phyloP scores from a whole-genome alignment of 176 grass and related monocot genomes.

The Eragrostis nindensis region DNA sequence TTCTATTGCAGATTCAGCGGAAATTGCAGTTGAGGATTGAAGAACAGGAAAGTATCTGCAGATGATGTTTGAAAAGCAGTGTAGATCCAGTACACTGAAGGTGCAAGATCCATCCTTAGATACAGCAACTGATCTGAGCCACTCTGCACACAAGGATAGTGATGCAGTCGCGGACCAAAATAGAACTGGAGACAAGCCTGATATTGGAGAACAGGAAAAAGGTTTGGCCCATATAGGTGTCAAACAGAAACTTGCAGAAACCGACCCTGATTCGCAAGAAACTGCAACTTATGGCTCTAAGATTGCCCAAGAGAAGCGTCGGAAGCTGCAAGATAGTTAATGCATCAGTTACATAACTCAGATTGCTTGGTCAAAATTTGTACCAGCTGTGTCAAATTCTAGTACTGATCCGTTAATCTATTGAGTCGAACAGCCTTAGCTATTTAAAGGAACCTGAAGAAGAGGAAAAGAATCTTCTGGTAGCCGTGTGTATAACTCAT shows the following conservation, averaged over 20 bases:
- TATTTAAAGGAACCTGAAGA: conserved; percentile 30
- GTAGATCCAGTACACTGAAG: conserved; percentile 45
- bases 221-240: conserved; percentile 11
- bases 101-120: conserved; percentile 45
- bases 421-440: conserved; percentile 26
- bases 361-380: conserved; percentile 37
- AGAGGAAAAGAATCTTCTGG: conserved; percentile 14
- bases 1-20: conserved; percentile 73
- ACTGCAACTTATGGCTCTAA: conserved; percentile 1
- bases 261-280: conserved; percentile 13
- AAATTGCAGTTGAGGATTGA: conserved; percentile 85
- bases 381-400: conserved; percentile 1
- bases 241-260: conserved; percentile 46
- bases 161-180: conserved; percentile 1
- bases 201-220: conserved; percentile 8
- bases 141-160: conserved; percentile 19
- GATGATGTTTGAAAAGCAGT: conserved; percentile 92
- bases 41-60: conserved; percentile 85
- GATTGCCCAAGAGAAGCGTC: conserved; percentile 39
- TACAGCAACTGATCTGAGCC: conserved; percentile 26
- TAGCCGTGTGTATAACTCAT: conserved; percentile 34
- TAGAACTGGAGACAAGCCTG: conserved; percentile 23
- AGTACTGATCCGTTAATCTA: conserved; percentile 12
- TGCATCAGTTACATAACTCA: conserved; percentile 12
- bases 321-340: conserved; percentile 43